Evolutionary conservation across 495 filamentous ascomycete species (phyloP).

Genomic region (Aspergillus cavernicola): DNA sequence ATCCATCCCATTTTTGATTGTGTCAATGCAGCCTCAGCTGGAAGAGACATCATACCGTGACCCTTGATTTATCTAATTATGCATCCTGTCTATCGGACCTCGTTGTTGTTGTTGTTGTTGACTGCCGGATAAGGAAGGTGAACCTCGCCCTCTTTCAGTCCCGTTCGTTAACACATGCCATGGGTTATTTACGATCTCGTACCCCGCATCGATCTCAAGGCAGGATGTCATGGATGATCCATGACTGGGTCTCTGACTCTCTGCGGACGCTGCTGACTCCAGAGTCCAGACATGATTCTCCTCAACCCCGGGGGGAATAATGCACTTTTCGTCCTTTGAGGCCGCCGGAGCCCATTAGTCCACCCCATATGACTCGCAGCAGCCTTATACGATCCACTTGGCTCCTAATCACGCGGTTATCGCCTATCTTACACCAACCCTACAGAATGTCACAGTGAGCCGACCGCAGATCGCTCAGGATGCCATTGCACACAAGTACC

Average conservation of each 20-base stretch:
- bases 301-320: neutral
- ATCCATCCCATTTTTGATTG: neutral
- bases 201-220: neutral
- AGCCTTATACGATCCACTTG: neutral
- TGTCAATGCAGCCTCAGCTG: neutral
- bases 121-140: neutral
- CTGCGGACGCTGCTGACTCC: neutral
- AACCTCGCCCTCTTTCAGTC: no score
- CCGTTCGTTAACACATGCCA: no score
- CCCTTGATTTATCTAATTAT: no score
- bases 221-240: neutral
- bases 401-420: neutral
- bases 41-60: no score
- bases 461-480: neutral
- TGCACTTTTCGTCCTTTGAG: neutral
- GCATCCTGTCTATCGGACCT: neutral
- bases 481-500: neutral
- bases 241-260: neutral
- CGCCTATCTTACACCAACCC: neutral
- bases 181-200: neutral
- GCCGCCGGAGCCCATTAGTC: neutral
- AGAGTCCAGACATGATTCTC: neutral
- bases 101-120: neutral
- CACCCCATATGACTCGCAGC: constrained; percentile 19
- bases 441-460: neutral